These are phyloP conservation scores for Colletotrichum sidae DNA, from an alignment of 2,329 filamentous ascomycete genomes.

Conservation along the genomic window DNA sequence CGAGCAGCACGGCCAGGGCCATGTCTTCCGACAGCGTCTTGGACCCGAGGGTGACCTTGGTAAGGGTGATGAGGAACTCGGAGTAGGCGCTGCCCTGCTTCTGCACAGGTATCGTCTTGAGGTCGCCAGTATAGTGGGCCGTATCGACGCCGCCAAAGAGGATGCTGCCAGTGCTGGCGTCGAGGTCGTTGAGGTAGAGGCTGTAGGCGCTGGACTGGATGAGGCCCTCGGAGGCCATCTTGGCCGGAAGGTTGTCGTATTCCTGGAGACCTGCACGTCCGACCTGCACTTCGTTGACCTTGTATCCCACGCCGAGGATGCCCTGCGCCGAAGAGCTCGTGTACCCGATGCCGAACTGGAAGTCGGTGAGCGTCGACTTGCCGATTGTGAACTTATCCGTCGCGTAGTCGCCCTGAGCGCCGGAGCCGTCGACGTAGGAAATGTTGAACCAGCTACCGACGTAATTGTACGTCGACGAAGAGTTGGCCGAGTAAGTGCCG, in stretches of 20 bases:
- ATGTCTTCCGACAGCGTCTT: constrained; percentile 57
- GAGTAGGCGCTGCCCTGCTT: constrained; percentile 60
- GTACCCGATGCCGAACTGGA: constrained; percentile 83
- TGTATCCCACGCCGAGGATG: constrained; percentile 88
- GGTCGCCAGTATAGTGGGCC: constrained; percentile 69
- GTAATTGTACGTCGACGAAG: constrained; percentile 81
- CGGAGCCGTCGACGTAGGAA: constrained; percentile 84
- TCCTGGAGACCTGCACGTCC: constrained; percentile 62
- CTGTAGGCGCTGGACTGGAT: constrained; percentile 78
- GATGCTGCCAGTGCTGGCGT: constrained; percentile 73
- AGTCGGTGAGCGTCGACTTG: constrained; percentile 59
- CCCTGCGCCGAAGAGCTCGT: constrained; percentile 71
- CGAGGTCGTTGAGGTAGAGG: constrained; percentile 80
- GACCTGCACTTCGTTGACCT: constrained; percentile 80
- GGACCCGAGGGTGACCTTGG: constrained; percentile 61
- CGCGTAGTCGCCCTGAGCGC: constrained; percentile 82
- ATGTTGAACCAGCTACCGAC: constrained; percentile 86
- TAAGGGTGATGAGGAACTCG: constrained; percentile 78
- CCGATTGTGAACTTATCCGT: constrained; percentile 77
- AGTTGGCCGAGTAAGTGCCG: constrained; percentile 76
- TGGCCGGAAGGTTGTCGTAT: constrained; percentile 78
- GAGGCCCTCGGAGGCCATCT: constrained; percentile 68
- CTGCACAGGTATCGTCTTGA: constrained; percentile 77
- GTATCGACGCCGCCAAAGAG: constrained; percentile 82
- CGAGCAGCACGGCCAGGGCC: constrained; percentile 74